Evolutionary conservation across 2,329 filamentous ascomycete species (phyloP), one percentile per base, ranked within the genome.

Genomic region (Colletotrichum gigasporum): DNA sequence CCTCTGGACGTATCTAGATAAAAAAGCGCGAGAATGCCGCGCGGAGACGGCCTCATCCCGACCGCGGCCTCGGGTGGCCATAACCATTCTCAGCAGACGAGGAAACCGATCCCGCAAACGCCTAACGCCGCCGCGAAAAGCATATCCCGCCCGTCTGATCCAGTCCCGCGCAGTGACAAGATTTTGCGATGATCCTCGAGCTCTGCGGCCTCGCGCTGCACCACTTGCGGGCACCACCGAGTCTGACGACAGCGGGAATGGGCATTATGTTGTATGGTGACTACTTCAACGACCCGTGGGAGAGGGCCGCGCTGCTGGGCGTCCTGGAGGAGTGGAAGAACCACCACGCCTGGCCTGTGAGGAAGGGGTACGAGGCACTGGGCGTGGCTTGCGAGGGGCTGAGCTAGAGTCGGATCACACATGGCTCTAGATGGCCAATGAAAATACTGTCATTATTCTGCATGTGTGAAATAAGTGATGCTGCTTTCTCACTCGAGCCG

Each of bases 271-370:
- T 79, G n/a, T 80, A 79, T 24, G 76, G 77, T 1, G 78, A 80
- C 52, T 80, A 78, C 47, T 80, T 80, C 63, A 79, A 77, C 2
- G 78, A 80, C 54, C 71, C 69, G 9, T 79, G 78, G 45, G 78
- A 80, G 61, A 70, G 77, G 1, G 69, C 69, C 18, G 78, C 77
- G 1, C 59, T 79, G 69, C 74, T 74, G 14, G 77, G 71, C 0
- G 80, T 80, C 3, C 76, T 78, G 4, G 81, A 83, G 50, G 81
- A 77, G 47, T 84, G 83, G 56, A 76, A 77, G 5, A 80, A 80
- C 48, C 72, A 76, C 12, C 73, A 76, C 24, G 78, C 78, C 1
- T 80, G 78, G 78, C 78, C 78, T 0, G 78, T 79, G 0, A 71
- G 74, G 60, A 74, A 73, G 9, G 57, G 57, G 5, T 61, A 55